Percentiles rank a stretch among this genome's conserved stretches.
These are phyloP conservation scores for Claviceps monticola DNA, from an alignment of 2,329 filamentous ascomycete genomes.

Conservation along the genomic window DNA sequence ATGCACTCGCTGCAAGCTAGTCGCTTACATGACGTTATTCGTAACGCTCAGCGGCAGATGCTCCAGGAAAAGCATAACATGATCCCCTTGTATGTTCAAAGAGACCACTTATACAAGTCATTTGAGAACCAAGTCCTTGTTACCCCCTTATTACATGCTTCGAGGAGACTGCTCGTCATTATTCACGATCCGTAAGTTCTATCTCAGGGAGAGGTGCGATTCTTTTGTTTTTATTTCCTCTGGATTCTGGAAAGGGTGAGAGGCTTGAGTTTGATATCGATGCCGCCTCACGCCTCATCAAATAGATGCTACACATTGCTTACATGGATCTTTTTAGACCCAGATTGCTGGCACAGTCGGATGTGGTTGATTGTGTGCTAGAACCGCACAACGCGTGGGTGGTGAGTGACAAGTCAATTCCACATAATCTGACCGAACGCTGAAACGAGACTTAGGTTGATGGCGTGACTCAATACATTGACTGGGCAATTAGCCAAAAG, in stretches of 20 bases:
- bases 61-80: conserved; percentile 64
- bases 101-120: conserved; percentile 55
- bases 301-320: not conserved
- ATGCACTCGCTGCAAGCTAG: conserved; percentile 39
- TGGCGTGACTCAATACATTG: conserved; percentile 64
- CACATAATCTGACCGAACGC: not conserved
- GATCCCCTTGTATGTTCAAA: conserved; percentile 66
- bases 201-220: too few relatives aligned
- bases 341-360: conserved; percentile 52
- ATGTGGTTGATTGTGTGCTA: conserved; percentile 56
- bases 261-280: too few relatives aligned
- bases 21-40: conserved; percentile 67
- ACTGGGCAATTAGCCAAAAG: conserved; percentile 63
- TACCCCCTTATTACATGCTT: conserved; percentile 54
- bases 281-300: too few relatives aligned
- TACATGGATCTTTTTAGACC: conserved; percentile 29
- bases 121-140: conserved; percentile 81
- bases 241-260: too few relatives aligned
- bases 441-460: conserved; percentile 50
- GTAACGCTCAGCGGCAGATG: conserved; percentile 58
- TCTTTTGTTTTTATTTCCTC: too few relatives aligned
- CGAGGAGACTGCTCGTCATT: conserved; percentile 62
- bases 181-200: conserved; percentile 76
- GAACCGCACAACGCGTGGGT: conserved; percentile 81
- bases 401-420: conserved; percentile 36